Base-by-base conservation (phyloP, 371 early-diverging fungal species). In the Zychaea mexicana region DNA sequence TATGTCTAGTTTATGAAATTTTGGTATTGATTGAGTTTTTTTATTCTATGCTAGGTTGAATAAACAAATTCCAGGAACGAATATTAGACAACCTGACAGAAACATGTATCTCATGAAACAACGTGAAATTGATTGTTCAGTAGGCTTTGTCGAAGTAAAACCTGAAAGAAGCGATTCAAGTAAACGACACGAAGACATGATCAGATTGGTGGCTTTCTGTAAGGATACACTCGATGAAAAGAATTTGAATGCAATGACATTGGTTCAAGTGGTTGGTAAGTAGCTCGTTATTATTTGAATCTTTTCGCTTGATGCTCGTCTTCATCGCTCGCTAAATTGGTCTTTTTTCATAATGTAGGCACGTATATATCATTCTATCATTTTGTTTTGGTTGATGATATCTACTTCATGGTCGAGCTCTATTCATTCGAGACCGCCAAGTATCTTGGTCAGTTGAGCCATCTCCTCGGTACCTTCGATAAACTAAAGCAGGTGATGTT, bases 341-440 rank as follows among this genome's bases (percentile, higher is more conserved):
- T n/a, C 38, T 60, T 24, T 21, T 57, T 52, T 58, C 46, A 59
- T 69, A 60, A 21, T 64, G 47, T 62, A 65, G 60, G 60, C 4
- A 62, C 46, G 65, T 69, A 65, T 63, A 65, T 70, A 61, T 70
- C 54, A 36, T 66, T 66, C 31, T 70, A 64, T 28, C 2, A 65
- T 61, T 70, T 70, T 15, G 61, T 64, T 61, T 61, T 28, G 22
- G 39, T 58, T 17, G 67, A 64, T 54, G 58, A 19, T 22, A 36
- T 65, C 36, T 36, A 70, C 56, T 65, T 62, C 28, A 62, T 69
- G 70, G 56, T 65, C 12, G 65, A 65, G 46, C 70, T 69, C 45
- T 69, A 65, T 60, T 65, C 65, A 19, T 69, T 69, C 38, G 70
- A 69, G 32, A 58, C 59, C n/a, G 62, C 69, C 10, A 69, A 58